Evolutionary conservation across 768 basidiomycete species (phyloP), one percentile per base, ranked within the genome.

Genomic region (Vararia minispora): DNA sequence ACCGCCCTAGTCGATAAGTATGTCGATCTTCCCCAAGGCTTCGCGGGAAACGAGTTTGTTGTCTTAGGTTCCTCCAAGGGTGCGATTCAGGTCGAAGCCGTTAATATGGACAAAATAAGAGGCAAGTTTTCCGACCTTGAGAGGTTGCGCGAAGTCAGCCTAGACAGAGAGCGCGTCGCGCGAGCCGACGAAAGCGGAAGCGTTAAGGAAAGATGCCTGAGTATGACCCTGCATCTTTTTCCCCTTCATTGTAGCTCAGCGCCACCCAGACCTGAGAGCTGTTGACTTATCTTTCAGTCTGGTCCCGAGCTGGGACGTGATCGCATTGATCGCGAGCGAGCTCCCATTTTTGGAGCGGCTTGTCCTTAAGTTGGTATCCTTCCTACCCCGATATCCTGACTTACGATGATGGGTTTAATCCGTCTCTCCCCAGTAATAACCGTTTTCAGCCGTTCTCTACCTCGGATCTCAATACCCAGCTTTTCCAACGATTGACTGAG

Each of bases 61-160:
- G 46, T 77, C 9, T 65, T 94, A 20, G 89, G 89, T 21, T 87
- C 86, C 2, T 92, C 91, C 17, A 69, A 73, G 35, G 83, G 85
- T 21, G 66, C 74, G 4, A 91, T 98, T 47, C 65, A 81, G 46
- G 86, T 98, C 10, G 84, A 92, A 57, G 89, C 86, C 4, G 83
- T 90, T 3, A 70, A 75, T 31, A 63, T 95, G 20, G 79, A 86
- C 52, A 86, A 79, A 54, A 74, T 95, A 40, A 70, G 82, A 51
- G 60, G 62, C 20, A 82, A 80, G 32, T 68, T 94, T 20, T 63
- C 79, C 4, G 62, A 74, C 37, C 58, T 97, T 14, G 67, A 69
- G 33, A 66, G 66, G 13, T 64, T 98, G 35, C 74, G 75, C 37
- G 82, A 90, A 54, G 73, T 83, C 37, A 90, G 91, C 42, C 63